A percentile compares a stretch with the other conserved stretches of the same genome.
These are phyloP conservation scores for Globisporangium canariense DNA, from an alignment of 352 stramenopile species.

Conservation along the genomic window DNA sequence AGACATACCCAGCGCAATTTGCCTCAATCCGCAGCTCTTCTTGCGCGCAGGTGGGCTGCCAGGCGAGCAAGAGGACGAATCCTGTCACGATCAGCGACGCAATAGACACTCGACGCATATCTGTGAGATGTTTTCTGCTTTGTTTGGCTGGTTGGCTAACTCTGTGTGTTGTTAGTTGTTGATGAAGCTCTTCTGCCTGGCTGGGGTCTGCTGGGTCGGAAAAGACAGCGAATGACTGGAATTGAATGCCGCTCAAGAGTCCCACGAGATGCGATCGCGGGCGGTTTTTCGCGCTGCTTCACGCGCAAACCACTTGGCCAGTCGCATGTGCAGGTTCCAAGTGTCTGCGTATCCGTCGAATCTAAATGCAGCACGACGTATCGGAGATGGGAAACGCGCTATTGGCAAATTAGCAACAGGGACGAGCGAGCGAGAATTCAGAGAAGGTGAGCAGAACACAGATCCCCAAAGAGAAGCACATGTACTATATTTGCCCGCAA, in stretches of 20 bases:
- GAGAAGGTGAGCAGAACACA: neutral
- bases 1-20: neutral
- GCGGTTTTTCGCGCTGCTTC: conserved; percentile 7
- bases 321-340: neutral
- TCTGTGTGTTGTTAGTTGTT: too few relatives aligned
- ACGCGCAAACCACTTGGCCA: neutral
- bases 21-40: neutral
- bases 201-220: neutral
- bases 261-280: too few relatives aligned
- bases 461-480: neutral
- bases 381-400: neutral
- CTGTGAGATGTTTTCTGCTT: neutral
- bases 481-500: neutral
- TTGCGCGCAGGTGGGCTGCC: neutral
- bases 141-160: neutral
- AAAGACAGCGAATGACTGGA: neutral
- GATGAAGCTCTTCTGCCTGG: too few relatives aligned
- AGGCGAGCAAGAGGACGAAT: neutral
- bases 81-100: neutral
- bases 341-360: too few relatives aligned
- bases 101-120: conserved; percentile 2
- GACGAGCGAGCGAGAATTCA: neutral
- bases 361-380: too few relatives aligned
- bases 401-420: too few relatives aligned
- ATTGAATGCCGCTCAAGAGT: neutral